Evolutionary conservation across 139 green algal genomes (phyloP).

Genomic region (Haematococcus lacustris): DNA sequence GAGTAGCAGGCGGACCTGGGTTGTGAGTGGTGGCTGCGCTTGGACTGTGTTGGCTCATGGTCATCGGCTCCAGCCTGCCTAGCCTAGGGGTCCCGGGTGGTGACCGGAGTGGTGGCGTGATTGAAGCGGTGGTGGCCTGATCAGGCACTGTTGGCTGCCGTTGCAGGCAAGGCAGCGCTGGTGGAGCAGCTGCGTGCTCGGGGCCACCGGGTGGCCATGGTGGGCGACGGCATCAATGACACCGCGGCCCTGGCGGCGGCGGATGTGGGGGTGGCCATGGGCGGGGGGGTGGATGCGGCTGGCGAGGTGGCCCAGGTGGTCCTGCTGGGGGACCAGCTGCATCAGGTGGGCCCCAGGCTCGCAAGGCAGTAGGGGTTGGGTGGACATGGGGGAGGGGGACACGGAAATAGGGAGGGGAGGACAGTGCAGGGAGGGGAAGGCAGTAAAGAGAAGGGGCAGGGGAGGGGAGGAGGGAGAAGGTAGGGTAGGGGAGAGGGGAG

Average conservation of each 20-base stretch:
- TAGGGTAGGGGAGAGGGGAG: neutral
- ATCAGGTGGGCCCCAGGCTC: slow-evolving; percentile 46
- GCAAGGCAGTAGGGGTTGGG: too few relatives aligned
- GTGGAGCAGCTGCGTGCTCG: slow-evolving; percentile 47
- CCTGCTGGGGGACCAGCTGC: slow-evolving; percentile 67
- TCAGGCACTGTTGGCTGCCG: too few relatives aligned
- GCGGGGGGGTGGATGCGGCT: slow-evolving; percentile 54
- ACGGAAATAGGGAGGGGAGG: neutral
- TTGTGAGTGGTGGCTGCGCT: too few relatives aligned
- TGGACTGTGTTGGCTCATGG: too few relatives aligned
- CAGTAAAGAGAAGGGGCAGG: neutral
- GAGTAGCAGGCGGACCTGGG: too few relatives aligned
- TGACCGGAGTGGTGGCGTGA: too few relatives aligned
- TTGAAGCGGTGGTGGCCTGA: too few relatives aligned
- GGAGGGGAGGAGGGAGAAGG: neutral
- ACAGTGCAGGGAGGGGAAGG: neutral
- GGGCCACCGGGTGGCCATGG: slow-evolving; percentile 72
- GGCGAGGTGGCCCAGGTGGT: slow-evolving; percentile 70
- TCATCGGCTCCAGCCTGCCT: too few relatives aligned
- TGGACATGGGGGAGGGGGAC: neutral
- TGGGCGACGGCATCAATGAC: slow-evolving; percentile 89
- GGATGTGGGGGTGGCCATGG: slow-evolving; percentile 86
- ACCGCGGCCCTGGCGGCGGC: slow-evolving; percentile 74
- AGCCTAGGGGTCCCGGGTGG: too few relatives aligned
- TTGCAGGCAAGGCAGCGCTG: slow-evolving; percentile 59